Conservation (phyloP, 495 filamentous ascomycete species). For the Trichoderma reesei region DNA sequence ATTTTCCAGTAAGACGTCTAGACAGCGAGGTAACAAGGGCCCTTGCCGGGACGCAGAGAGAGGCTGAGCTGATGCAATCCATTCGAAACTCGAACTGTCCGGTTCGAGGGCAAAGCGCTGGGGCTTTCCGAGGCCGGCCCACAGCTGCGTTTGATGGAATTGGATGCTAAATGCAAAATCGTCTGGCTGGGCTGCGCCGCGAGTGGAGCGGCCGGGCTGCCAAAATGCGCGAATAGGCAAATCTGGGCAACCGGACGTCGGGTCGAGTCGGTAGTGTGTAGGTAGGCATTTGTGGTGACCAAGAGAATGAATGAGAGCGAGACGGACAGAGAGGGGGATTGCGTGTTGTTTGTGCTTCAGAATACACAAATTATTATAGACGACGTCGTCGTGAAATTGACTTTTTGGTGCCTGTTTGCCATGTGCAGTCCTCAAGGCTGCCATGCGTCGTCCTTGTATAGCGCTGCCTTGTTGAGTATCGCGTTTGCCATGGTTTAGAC, state of each 20-base stretch:
- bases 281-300: too few relatives aligned
- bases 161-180: background rate
- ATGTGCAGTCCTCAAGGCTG: too few relatives aligned
- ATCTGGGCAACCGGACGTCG: background rate
- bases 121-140: background rate
- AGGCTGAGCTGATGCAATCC: background rate
- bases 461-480: too few relatives aligned
- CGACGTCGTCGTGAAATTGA: too few relatives aligned
- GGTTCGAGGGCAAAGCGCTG: background rate
- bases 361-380: background rate
- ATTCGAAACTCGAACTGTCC: background rate
- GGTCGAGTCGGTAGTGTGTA: background rate
- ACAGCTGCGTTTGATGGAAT: slow-evolving; percentile 1
- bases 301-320: background rate
- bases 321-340: background rate
- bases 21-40: background rate
- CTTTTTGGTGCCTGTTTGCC: too few relatives aligned
- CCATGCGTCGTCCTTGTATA: too few relatives aligned
- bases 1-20: too few relatives aligned
- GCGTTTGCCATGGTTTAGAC: too few relatives aligned
- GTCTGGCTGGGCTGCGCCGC: too few relatives aligned
- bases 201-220: background rate
- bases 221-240: slow-evolving; percentile 4
- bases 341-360: background rate
- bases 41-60: too few relatives aligned